Evolutionary conservation across 2,329 filamentous ascomycete genomes (phyloP).

Genomic region (Sordariomycetes sp.): DNA sequence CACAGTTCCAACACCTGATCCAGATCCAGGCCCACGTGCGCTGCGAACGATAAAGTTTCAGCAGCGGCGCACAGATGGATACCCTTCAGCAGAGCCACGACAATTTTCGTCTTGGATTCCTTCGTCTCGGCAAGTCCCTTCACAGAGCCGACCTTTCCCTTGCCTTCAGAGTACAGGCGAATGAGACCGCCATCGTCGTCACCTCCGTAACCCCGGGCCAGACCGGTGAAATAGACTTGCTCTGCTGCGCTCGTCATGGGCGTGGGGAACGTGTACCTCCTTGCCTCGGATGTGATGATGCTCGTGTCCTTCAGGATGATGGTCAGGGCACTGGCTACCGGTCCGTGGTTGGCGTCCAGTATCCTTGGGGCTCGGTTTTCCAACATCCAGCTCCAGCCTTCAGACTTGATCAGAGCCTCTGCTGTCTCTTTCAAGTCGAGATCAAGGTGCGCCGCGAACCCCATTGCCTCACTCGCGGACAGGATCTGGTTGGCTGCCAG

Average conservation of each 20-base stretch:
- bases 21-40: constrained; percentile 29
- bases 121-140: constrained; percentile 16
- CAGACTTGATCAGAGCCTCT: constrained; percentile 32
- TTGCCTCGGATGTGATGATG: constrained; percentile 59
- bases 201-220: constrained; percentile 43
- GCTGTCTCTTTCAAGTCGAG: constrained; percentile 35
- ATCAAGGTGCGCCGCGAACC: constrained; percentile 46
- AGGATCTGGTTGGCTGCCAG: constrained; percentile 56
- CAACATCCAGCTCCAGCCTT: constrained; percentile 53
- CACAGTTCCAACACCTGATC: constrained; percentile 35
- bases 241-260: constrained; percentile 55
- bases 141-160: constrained; percentile 19
- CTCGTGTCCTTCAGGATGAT: constrained; percentile 54
- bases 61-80: constrained; percentile 33
- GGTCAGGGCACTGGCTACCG: constrained; percentile 47
- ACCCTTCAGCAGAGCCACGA: constrained; percentile 28
- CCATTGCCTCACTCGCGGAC: constrained; percentile 49
- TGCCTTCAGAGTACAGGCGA: constrained; percentile 30
- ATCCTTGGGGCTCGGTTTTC: constrained; percentile 49
- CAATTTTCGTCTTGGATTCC: constrained; percentile 25
- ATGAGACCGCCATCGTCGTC: constrained; percentile 35
- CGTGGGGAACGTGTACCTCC: constrained; percentile 46
- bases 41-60: constrained; percentile 32
- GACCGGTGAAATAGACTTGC: constrained; percentile 52
- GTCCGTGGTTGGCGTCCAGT: constrained; percentile 39